phyloP scores from a whole-genome alignment of 306 rosid genomes.

The Medicago arabica region DNA sequence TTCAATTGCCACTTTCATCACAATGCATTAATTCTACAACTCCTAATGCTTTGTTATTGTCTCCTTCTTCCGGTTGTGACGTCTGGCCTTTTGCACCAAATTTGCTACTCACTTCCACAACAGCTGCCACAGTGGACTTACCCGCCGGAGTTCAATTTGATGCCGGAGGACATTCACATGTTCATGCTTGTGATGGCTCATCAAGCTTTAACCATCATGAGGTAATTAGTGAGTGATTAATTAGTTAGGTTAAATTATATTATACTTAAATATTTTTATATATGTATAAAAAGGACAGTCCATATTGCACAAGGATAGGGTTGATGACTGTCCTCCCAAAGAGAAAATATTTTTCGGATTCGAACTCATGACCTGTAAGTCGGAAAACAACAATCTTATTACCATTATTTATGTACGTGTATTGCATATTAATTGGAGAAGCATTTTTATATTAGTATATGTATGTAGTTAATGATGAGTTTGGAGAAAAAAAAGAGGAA shows the following conservation, averaged over 20 bases:
- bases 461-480: slow-evolving; percentile 13
- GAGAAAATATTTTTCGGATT: neutral
- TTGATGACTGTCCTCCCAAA: neutral
- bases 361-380: neutral
- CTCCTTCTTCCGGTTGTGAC: slow-evolving; percentile 15
- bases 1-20: slow-evolving; percentile 16
- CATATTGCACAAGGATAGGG: neutral
- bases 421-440: neutral
- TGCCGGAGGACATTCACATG: slow-evolving; percentile 2
- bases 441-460: neutral
- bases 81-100: slow-evolving; percentile 55
- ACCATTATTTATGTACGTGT: neutral
- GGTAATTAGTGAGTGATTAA: slow-evolving; percentile 56
- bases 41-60: slow-evolving; percentile 7
- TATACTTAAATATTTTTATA: slow-evolving; percentile 9
- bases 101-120: slow-evolving; percentile 33
- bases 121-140: slow-evolving; percentile 18
- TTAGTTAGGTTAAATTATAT: slow-evolving; percentile 34
- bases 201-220: slow-evolving; percentile 56
- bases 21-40: slow-evolving; percentile 40
- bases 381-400: neutral
- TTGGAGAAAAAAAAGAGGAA: neutral
- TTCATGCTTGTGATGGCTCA: slow-evolving; percentile 37
- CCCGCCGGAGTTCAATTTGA: slow-evolving; percentile 33
- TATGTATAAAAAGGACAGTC: neutral